Percentiles rank a stretch among this genome's conserved stretches.
Evolutionary conservation across 331 rosid species (phyloP).

Genomic region (Malus hybrid): DNA sequence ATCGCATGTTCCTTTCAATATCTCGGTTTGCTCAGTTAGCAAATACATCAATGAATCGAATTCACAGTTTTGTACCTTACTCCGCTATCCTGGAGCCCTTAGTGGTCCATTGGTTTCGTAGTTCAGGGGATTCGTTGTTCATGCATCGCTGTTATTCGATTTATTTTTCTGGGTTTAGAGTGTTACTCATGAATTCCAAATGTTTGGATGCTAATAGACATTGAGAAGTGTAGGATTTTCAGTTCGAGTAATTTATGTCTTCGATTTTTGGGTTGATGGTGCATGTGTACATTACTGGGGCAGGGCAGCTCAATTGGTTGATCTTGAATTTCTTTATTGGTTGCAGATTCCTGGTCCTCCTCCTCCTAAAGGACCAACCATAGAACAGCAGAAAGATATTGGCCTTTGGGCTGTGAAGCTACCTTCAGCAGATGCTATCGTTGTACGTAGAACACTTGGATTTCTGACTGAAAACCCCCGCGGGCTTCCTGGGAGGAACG

Average conservation of each 20-base stretch:
- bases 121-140: background rate
- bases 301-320: background rate
- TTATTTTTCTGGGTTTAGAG: background rate
- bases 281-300: too few species aligned
- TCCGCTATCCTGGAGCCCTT: background rate
- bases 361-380: slow-evolving; percentile 43
- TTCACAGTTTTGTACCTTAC: background rate
- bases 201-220: too few species aligned
- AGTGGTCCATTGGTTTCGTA: background rate
- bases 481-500: slow-evolving; percentile 60
- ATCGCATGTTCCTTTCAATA: background rate
- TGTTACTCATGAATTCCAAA: background rate
- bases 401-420: slow-evolving; percentile 70
- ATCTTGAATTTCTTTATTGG: slow-evolving; percentile 8
- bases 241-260: background rate
- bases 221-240: background rate
- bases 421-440: slow-evolving; percentile 77
- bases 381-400: slow-evolving; percentile 64
- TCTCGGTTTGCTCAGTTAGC: background rate
- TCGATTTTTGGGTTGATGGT: too few species aligned
- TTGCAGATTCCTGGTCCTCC: slow-evolving; percentile 74
- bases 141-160: background rate
- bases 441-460: slow-evolving; percentile 66
- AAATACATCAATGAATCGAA: background rate
- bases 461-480: slow-evolving; percentile 50